Conservation (phyloP, 805 yeast genomes). For the Ogataea dorogensis region DNA sequence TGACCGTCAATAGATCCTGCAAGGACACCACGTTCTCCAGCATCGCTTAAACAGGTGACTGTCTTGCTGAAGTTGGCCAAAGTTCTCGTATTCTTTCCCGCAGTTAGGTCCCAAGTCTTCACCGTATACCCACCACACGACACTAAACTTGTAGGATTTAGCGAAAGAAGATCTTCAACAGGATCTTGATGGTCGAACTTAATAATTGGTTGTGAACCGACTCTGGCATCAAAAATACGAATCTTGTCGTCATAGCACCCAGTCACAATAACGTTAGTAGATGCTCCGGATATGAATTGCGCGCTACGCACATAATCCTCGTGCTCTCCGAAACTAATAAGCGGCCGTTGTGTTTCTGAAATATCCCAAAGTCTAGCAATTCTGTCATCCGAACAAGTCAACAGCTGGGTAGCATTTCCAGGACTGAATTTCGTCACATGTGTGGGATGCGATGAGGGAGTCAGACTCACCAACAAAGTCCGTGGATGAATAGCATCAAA, state of each 20-base stretch:
- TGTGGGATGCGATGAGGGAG: slow-evolving; percentile 83
- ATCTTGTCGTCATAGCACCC: slow-evolving; percentile 93
- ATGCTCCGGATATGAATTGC: slow-evolving; percentile 62
- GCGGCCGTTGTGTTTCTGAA: slow-evolving; percentile 70
- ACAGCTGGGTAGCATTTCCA: slow-evolving; percentile 63
- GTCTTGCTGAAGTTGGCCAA: slow-evolving; percentile 90
- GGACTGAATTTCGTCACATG: slow-evolving; percentile 94
- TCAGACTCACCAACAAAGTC: slow-evolving; percentile 72
- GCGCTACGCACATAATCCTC: slow-evolving; percentile 87
- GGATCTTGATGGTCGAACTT: slow-evolving; percentile 74
- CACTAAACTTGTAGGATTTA: slow-evolving; percentile 71
- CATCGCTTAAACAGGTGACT: slow-evolving; percentile 76
- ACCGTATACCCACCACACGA: slow-evolving; percentile 79
- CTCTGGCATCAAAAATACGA: slow-evolving; percentile 80
- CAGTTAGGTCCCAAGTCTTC: slow-evolving; percentile 88
- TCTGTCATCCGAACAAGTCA: slow-evolving; percentile 91
- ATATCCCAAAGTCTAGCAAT: slow-evolving; percentile 86
- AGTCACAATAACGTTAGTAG: slow-evolving; percentile 71
- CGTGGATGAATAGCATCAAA: slow-evolving; percentile 79
- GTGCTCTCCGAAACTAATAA: slow-evolving; percentile 68
- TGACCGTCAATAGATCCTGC: slow-evolving; percentile 98
- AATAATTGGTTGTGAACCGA: slow-evolving; percentile 50
- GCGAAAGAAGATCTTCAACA: slow-evolving; percentile 78
- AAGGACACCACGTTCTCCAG: slow-evolving; percentile 74
- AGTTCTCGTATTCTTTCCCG: slow-evolving; percentile 68